A percentile compares a stretch with the other conserved stretches of the same genome.
Evolutionary conservation across 192 early-diverging fungal genomes (phyloP).

Genomic region (Nowakowskiella sp.): DNA sequence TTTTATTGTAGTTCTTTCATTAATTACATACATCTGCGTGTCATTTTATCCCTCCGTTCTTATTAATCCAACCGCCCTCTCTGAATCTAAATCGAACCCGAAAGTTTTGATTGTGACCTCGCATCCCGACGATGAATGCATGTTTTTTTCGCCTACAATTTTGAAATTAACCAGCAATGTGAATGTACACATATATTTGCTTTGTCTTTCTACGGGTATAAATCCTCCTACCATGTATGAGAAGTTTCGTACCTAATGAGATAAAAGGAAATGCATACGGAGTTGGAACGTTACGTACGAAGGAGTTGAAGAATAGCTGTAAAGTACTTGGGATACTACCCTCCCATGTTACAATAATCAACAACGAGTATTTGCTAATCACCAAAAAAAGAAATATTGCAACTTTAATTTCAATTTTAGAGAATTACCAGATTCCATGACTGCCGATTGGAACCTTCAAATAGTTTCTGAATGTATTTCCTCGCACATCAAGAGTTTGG

Average conservation of each 20-base stretch:
- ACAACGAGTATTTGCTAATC: constrained; percentile 50
- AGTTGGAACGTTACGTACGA: constrained; percentile 49
- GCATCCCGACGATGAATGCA: constrained; percentile 97
- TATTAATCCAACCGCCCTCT: no score
- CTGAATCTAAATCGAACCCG: no score
- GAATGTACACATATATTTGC: constrained; percentile 54
- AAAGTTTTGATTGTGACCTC: constrained; percentile 71
- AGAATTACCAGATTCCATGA: constrained; percentile 41
- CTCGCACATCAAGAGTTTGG: no score
- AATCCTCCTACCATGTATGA: constrained; percentile 25
- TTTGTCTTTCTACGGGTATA: constrained; percentile 85
- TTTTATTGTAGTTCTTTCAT: no score
- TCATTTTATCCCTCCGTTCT: no score
- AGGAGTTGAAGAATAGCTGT: constrained; percentile 58
- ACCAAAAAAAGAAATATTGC: no score
- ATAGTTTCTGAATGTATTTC: no score
- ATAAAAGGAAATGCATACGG: constrained; percentile 62
- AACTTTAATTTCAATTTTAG: constrained; percentile 9
- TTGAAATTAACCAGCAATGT: constrained; percentile 38
- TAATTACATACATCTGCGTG: no score
- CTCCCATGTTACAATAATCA: constrained; percentile 35
- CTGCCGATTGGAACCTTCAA: constrained; percentile 37
- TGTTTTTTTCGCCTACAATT: constrained; percentile 90
- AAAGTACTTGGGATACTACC: constrained; percentile 45
- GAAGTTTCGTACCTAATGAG: constrained; percentile 34